phyloP scores from a whole-genome alignment of 1,284 basidiomycete genomes.

The Irpex sp. region DNA sequence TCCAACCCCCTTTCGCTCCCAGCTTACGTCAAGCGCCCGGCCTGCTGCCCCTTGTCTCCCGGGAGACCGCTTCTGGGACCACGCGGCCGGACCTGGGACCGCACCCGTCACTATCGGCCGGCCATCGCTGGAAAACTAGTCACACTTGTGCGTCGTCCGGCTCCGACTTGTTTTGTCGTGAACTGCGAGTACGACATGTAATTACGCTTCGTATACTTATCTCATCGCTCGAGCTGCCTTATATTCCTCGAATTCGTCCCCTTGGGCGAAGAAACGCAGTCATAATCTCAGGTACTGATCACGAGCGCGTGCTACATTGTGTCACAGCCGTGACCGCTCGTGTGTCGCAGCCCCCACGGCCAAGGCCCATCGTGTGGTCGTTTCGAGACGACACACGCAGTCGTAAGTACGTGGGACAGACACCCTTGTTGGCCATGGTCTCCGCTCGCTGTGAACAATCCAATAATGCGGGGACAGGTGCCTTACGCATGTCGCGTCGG shows the following conservation, averaged over 20 bases:
- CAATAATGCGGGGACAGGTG: background rate
- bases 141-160: background rate
- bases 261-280: no score
- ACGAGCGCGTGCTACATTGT: background rate
- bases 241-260: background rate
- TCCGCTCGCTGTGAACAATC: background rate
- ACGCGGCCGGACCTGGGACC: background rate
- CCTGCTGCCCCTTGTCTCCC: background rate
- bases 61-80: background rate
- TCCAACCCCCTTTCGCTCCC: background rate
- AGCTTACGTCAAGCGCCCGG: constrained; percentile 11
- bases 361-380: background rate
- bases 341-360: background rate
- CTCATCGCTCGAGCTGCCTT: no score
- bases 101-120: background rate
- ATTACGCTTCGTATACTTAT: background rate
- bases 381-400: background rate
- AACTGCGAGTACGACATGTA: background rate
- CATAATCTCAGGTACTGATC: background rate
- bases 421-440: background rate
- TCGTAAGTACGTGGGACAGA: background rate
- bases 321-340: background rate
- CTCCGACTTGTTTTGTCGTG: no score
- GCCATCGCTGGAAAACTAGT: background rate
- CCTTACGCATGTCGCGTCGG: background rate